Base-by-base conservation (phyloP, 1,284 basidiomycete species). In the Cronartium quercuum region DNA sequence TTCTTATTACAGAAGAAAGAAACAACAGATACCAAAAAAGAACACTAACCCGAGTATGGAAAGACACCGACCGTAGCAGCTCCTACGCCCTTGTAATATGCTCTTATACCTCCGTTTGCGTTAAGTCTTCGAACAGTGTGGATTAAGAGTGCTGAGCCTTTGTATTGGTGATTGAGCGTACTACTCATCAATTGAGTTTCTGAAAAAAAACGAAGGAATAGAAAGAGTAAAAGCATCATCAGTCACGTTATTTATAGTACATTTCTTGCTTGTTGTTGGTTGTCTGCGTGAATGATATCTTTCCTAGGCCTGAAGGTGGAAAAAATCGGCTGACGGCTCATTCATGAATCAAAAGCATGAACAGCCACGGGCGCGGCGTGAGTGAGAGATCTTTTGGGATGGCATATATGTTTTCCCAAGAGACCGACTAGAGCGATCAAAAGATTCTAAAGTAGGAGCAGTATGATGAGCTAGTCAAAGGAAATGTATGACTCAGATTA, bases 1-100 rank as follows among this genome's bases (percentile, higher is more conserved):
- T 15, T 15, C 15, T 21, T 15, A 24, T 63, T 15, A 15, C n/a
- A 24, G 61, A n/a, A 15, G 51, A 24, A 63, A 15, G 29, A n/a
- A 24, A n/a, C 2, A 35, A 15, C 1, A 15, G 3, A 35, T 15
- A 24, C 24, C 10, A 65, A 41, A 37, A n/a, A 13, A 42, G 34
- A 35, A 6, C 29, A 44, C n/a, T 9, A 79, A 10, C 82, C 83
- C 18, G 81, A 82, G 73, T 83, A 84, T 0, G 83, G 83, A 60
- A 84, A 83, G 0, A 84, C 83, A 47, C 83, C 83, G 34, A 84
- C 78, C 29, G 83, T 76, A 0, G 83, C 83, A 2, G 82, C 94
- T 47, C 88, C 87, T 77, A 98, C 82, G 68, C 96, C 95, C 65
- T 94, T 88, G 83, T 98, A 98, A 82, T 91, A 98, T 42, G 91